Base-by-base conservation (phyloP, 2,329 filamentous ascomycete genomes). In the Huntiella savannae region DNA sequence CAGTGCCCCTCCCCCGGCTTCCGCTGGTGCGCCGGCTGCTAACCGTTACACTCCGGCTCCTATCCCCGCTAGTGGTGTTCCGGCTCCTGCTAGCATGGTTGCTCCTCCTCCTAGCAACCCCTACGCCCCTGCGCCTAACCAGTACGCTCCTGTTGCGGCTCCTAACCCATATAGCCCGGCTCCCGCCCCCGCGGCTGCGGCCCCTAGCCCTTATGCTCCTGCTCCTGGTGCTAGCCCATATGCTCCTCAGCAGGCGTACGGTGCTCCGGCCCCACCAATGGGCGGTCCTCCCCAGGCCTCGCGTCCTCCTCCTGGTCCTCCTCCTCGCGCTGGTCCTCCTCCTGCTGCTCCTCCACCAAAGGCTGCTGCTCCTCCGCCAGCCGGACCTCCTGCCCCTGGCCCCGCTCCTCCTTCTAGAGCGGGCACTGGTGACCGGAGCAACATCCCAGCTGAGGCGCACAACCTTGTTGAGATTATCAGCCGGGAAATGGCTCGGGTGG, bases 401-500 rank as follows among this genome's bases (percentile, higher is more conserved):
- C 19, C 39, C 15, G 17, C 19, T 34, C 13, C 40, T 16, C 40
- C 40, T 28, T 41, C 40, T 5, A 28, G 28, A 13, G 40, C 68
- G 22, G 73, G 91, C 58, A 83, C 86, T 65, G 63, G 82, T 54
- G 88, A 96, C 60, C 79, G 88, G 43, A 84, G 82, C 15, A 86
- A 96, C 60, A 94, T 98, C 49, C 82, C 88, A 0, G 60, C 75
- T 10, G 69, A 69, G 44, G 84, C 88, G 11, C 77, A 80, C 58
- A 77, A 75, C 43, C 70, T 98, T 54, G 86, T 82, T 46, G 82
- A 94, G 45, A 74, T 92, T 34, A 70, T 98, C 41, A 79, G 68
- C 46, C 71, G 73, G 32, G 88, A 96, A 55, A 86, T 96, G 75
- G 79, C 88, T 55, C 82, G 86, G 33, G 82, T 98, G 47, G 87